A percentile compares a stretch with the other conserved stretches of the same genome.
phyloP scores from a whole-genome alignment of 2,329 filamentous ascomycete genomes.

The Colletotrichum sidae region DNA sequence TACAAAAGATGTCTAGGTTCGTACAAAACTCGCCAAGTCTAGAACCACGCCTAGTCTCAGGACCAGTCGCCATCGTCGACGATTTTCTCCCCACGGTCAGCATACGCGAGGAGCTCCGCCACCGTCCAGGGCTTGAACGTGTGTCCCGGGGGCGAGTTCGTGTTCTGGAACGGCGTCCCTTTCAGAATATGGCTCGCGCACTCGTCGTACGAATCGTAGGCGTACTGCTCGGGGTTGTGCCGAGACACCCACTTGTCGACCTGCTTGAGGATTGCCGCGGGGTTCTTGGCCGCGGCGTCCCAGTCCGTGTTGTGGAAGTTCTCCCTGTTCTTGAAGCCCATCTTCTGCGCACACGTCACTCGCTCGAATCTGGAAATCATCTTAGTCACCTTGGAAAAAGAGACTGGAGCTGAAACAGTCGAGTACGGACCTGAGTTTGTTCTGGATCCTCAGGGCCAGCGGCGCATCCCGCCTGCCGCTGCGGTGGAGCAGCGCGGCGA shows the following conservation, averaged over 20 bases:
- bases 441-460: constrained; percentile 1
- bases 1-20: no score
- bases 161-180: constrained; percentile 44
- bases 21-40: no score
- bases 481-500: constrained; percentile 44
- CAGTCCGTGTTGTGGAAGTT: constrained; percentile 39
- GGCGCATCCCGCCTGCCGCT: background rate
- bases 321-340: constrained; percentile 40
- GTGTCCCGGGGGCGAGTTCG: constrained; percentile 44
- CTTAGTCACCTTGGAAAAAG: background rate
- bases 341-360: constrained; percentile 36
- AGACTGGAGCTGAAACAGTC: background rate
- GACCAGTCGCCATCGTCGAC: constrained; percentile 13
- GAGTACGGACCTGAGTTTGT: constrained; percentile 5
- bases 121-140: constrained; percentile 44
- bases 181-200: constrained; percentile 40
- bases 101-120: background rate
- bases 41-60: background rate
- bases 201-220: constrained; percentile 42
- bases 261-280: background rate
- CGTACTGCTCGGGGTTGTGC: constrained; percentile 47
- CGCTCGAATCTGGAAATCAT: constrained; percentile 34
- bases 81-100: constrained; percentile 3
- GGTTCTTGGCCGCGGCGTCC: constrained; percentile 30
- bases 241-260: constrained; percentile 38